phyloP scores from a whole-genome alignment of 2,329 filamentous ascomycete genomes.

The Aspergillus sergii region DNA sequence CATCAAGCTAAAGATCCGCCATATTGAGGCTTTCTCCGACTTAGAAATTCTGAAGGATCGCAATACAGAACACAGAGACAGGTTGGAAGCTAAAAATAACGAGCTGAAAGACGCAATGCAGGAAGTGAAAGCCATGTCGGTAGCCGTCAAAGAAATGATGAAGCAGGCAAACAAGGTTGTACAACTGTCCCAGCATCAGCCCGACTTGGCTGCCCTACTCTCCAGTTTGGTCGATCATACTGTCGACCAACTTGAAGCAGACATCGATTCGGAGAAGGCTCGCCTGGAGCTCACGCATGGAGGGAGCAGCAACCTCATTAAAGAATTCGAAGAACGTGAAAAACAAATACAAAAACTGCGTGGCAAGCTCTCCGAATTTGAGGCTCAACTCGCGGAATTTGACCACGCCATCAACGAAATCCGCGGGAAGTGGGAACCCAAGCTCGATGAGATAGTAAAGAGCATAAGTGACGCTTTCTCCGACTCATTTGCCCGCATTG shows the following conservation, averaged over 20 bases:
- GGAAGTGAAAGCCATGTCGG: conserved; percentile 36
- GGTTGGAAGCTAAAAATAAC: conserved; percentile 44
- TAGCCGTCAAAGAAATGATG: conserved; percentile 20
- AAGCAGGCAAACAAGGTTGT: conserved; percentile 23
- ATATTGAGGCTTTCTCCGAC: conserved; percentile 84
- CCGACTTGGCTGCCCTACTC: conserved; percentile 42
- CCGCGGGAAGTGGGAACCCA: conserved; percentile 77
- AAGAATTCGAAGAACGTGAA: conserved; percentile 74
- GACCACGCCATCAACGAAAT: conserved; percentile 65
- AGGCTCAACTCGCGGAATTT: conserved; percentile 58
- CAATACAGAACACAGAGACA: conserved; percentile 61
- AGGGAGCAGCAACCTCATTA: conserved; percentile 73
- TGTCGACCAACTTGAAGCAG: conserved; percentile 67
- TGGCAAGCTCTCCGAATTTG: conserved; percentile 59
- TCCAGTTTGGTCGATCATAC: conserved; percentile 54
- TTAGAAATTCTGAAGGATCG: conserved; percentile 67
- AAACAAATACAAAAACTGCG: conserved; percentile 69
- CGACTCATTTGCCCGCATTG: conserved; percentile 91
- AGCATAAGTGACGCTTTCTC: conserved; percentile 90
- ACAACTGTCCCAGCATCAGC: conserved; percentile 16
- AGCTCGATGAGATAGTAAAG: conserved; percentile 73
- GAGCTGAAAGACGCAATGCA: conserved; percentile 41
- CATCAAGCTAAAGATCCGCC: conserved; percentile 69
- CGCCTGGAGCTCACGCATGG: conserved; percentile 79
- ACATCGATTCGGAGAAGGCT: conserved; percentile 73